A percentile compares a stretch with the other conserved stretches of the same genome.
Conservation (phyloP, 805 yeast genomes). For the Metschnikowia sp. region DNA sequence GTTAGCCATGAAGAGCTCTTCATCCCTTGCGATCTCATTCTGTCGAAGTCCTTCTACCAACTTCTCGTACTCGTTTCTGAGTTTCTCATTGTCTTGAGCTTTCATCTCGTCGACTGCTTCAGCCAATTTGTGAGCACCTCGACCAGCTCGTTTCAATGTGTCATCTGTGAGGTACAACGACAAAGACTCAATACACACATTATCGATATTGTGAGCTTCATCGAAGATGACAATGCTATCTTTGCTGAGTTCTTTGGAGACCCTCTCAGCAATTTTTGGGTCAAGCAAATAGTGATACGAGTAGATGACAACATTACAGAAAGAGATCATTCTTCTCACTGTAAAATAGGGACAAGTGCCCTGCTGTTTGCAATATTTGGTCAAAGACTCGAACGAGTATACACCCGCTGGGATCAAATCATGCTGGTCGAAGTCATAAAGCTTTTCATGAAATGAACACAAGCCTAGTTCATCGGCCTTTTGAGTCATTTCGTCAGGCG, state of each 20-base stretch:
- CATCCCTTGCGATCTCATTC: slow-evolving; percentile 60
- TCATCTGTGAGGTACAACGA: slow-evolving; percentile 92
- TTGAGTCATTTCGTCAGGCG: slow-evolving; percentile 48
- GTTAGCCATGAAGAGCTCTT: slow-evolving; percentile 74
- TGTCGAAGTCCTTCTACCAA: slow-evolving; percentile 87
- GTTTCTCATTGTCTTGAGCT: slow-evolving; percentile 72
- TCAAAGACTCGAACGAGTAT: slow-evolving; percentile 83
- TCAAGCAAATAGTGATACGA: slow-evolving; percentile 95
- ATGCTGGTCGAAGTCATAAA: slow-evolving; percentile 82
- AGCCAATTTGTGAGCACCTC: slow-evolving; percentile 80
- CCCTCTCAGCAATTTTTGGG: slow-evolving; percentile 96
- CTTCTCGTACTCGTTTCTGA: slow-evolving; percentile 88
- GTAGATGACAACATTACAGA: slow-evolving; percentile 90
- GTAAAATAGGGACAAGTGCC: slow-evolving; percentile 96
- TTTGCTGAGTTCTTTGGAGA: slow-evolving; percentile 84
- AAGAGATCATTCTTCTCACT: slow-evolving; percentile 94
- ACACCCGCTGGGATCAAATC: slow-evolving; percentile 90
- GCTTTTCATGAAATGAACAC: slow-evolving; percentile 89
- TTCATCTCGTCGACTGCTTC: slow-evolving; percentile 83
- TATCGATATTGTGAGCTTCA: slow-evolving; percentile 98
- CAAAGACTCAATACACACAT: slow-evolving; percentile 94
- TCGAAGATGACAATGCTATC: slow-evolving; percentile 94
- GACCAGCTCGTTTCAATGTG: slow-evolving; percentile 76
- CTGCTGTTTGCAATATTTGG: slow-evolving; percentile 70
- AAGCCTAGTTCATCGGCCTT: slow-evolving; percentile 37